Evolutionary conservation across 2,329 filamentous ascomycete genomes (phyloP).

Genomic region (Torrubiellomyces zombiae): DNA sequence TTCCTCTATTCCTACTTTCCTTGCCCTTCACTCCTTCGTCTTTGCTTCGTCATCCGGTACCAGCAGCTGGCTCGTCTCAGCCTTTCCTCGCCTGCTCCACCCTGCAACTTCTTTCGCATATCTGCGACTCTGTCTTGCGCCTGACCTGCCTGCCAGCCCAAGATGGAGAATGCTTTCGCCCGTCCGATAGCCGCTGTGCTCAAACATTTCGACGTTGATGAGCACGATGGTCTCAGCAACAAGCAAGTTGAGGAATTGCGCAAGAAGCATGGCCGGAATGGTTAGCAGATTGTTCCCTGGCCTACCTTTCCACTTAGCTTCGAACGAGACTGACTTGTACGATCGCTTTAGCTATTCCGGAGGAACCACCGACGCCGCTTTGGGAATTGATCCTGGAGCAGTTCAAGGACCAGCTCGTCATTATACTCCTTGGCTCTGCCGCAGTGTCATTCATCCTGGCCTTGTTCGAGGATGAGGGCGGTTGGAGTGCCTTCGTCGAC

Average conservation of each 20-base stretch:
- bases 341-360: conserved; percentile 49
- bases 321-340: too few species aligned
- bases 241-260: conserved; percentile 38
- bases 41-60: too few species aligned
- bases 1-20: too few species aligned
- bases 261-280: conserved; percentile 48
- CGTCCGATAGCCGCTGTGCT: conserved; percentile 42
- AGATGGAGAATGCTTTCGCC: conserved; percentile 48
- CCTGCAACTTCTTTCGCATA: too few species aligned
- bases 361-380: conserved; percentile 87
- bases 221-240: conserved; percentile 37
- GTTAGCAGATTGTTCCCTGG: conserved; percentile 19
- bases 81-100: too few species aligned
- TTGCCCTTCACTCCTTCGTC: too few species aligned
- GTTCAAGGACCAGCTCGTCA: conserved; percentile 96
- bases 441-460: conserved; percentile 87
- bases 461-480: conserved; percentile 81
- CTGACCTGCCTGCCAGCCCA: too few species aligned
- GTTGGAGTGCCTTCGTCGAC: conserved; percentile 95
- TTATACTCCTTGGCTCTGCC: conserved; percentile 85
- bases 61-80: too few species aligned
- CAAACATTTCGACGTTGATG: conserved; percentile 38
- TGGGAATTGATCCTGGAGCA: conserved; percentile 97
- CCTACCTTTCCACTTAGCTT: neutral
- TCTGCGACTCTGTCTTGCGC: too few species aligned